These are phyloP conservation scores for Fusarium bulbicola DNA, from an alignment of 2,329 filamentous ascomycete species.

Conservation along the genomic window DNA sequence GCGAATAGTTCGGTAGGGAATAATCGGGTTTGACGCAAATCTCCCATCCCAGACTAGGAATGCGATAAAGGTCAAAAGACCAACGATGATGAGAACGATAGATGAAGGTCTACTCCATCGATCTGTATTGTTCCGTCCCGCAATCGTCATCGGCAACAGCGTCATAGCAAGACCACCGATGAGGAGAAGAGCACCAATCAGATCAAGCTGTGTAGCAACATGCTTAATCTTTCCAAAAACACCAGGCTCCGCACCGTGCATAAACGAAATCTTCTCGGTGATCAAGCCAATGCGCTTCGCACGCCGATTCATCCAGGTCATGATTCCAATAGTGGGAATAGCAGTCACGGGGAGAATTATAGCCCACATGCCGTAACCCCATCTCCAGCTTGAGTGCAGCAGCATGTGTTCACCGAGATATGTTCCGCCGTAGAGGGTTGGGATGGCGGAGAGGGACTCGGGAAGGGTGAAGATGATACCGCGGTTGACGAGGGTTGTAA, in stretches of 20 bases:
- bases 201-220: slow-evolving; percentile 9
- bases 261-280: neutral
- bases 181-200: slow-evolving; percentile 21
- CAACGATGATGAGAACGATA: slow-evolving; percentile 20
- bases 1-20: slow-evolving; percentile 26
- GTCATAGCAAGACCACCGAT: slow-evolving; percentile 30
- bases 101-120: slow-evolving; percentile 24
- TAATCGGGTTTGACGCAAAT: slow-evolving; percentile 20
- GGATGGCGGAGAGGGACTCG: slow-evolving; percentile 29
- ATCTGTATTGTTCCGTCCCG: slow-evolving; percentile 25
- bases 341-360: slow-evolving; percentile 15
- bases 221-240: neutral
- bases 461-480: slow-evolving; percentile 28
- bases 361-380: slow-evolving; percentile 31
- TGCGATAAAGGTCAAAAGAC: slow-evolving; percentile 7
- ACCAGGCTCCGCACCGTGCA: slow-evolving; percentile 2
- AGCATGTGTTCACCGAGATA: slow-evolving; percentile 32
- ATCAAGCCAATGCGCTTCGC: slow-evolving; percentile 10
- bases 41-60: slow-evolving; percentile 27
- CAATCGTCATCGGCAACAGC: slow-evolving; percentile 24
- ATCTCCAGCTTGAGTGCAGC: slow-evolving; percentile 15
- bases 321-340: slow-evolving; percentile 22
- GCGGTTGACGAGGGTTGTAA: slow-evolving; percentile 28
- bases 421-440: slow-evolving; percentile 29
- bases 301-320: slow-evolving; percentile 27